A percentile compares a stretch with the other conserved stretches of the same genome.
phyloP scores from a whole-genome alignment of 371 early-diverging fungal species.

The Nematocida sp. region DNA sequence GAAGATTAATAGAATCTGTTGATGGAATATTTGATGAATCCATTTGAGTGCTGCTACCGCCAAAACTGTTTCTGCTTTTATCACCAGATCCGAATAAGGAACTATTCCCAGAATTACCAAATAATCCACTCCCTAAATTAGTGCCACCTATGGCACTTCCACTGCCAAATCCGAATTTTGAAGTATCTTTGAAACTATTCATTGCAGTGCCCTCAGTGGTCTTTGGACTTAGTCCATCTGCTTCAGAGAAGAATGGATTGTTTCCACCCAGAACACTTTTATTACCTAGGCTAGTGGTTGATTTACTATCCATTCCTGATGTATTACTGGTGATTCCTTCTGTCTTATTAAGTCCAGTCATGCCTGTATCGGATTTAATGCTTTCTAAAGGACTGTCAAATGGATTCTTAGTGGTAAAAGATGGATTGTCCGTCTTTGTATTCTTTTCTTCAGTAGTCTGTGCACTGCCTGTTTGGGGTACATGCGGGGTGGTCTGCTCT shows the following conservation, averaged over 20 bases:
- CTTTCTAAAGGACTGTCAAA: not conserved
- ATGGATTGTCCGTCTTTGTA: not conserved
- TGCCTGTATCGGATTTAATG: not conserved
- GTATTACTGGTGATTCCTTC: not conserved
- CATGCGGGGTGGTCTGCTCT: no score
- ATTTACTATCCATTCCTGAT: not conserved
- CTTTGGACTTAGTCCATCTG: not conserved
- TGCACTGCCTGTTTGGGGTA: not conserved
- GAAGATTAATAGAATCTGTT: conserved; percentile 8
- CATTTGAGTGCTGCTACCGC: not conserved
- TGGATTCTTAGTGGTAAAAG: not conserved
- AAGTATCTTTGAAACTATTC: not conserved
- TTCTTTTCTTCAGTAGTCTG: not conserved
- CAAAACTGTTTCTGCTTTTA: not conserved
- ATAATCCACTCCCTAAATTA: not conserved
- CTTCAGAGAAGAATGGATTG: not conserved
- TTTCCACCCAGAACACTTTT: no score
- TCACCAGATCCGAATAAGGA: not conserved
- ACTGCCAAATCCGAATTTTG: not conserved
- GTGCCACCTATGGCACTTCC: not conserved
- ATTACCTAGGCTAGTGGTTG: not conserved
- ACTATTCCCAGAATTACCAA: not conserved
- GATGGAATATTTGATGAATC: not conserved
- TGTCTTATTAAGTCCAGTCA: not conserved
- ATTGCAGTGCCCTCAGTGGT: not conserved